Base-by-base conservation (phyloP, 495 filamentous ascomycete species). In the Trichoderma asperelloides region DNA sequence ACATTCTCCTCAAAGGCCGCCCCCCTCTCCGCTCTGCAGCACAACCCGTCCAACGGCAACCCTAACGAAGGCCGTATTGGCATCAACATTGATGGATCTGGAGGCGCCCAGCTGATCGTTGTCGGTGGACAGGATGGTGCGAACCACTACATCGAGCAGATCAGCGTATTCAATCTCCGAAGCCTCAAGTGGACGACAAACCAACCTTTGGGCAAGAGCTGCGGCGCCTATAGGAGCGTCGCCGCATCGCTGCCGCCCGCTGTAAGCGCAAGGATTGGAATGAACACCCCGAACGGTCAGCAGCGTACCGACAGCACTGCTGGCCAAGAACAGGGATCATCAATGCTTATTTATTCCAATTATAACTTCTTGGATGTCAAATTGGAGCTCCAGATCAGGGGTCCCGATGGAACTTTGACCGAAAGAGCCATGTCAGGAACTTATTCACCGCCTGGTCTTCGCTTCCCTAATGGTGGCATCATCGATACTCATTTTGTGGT, bases 361-460 rank as follows among this genome's bases (percentile, higher is more conserved):
- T 98, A 98, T 75, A 98, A 98, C 76, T 98, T 98, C 74, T 75
- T 98, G 45, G 93, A 98, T 69, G 95, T 98, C 68, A 98, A 97
- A 72, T 77, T 98, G 25, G 95, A 98, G 74, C 81, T 98, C 39
- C 96, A 98, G 72, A 85, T 98, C 57, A 86, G 95, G 65, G 74
- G 87, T 16, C 86, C 90, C 33, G 94, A 98, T 75, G 95, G 96
- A 60, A 88, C 88, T 11, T 78, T 98, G 69, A 82, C 85, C 4
- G 95, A 98, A 73, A 93, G 91, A 71, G 83, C 91, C 13, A 97
- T 98, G 94, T 86, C 87, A 62, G 91, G 91, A 27, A 84, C 86
- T 33, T 91, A 90, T 39, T 94, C 91, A 15, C 95, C 95, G 1
- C 95, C 95, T 4, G 95, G 95, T 1, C 79, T 98, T 37, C 86